Evolutionary conservation across 1,284 basidiomycete genomes (phyloP), one percentile per base, ranked within the genome.

Genomic region (Macrocystidia cucumis): DNA sequence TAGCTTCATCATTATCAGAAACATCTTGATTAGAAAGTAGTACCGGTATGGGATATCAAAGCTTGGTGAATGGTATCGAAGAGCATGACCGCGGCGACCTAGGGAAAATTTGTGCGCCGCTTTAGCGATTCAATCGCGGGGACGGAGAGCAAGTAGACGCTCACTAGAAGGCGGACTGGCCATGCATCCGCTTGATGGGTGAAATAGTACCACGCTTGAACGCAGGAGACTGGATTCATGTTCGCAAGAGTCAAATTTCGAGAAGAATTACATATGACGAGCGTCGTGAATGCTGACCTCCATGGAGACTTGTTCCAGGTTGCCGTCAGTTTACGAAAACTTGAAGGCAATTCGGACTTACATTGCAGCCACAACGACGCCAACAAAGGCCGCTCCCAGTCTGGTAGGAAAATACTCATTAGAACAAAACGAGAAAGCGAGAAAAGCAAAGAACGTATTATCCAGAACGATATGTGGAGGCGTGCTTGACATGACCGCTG

Each of bases 181-280:
- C 67, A 72, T 29, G 46, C 44, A 45, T 76, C 72, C n/a, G 48
- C 58, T 37, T 67, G 63, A 49, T 76, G 73, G 7, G 52, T 57
- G 38, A 54, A 78, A 45, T 77, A 78, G 43, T 65, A 76, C 59
- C 62, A 74, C 3, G 67, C 62, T 48, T 79, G 76, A 19, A 74
- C 56, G 35, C 65, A 63, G 3, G 74, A 72, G 16, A 74, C 76
- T 78, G 16, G 25, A 5, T 12, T 4, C 27, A 21, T 17, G 18
- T 25, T 32, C 7, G 26, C 16, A 21, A 34, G n/a, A 30, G 9
- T 30, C 24, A 43, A n/a, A 36, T 29, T n/a, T 23, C n/a, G 9
- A 9, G 7, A 12, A 19, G n/a, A n/a, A n/a, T n/a, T n/a, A n/a
- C n/a, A n/a, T n/a, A n/a, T n/a, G n/a, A n/a, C n/a, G n/a, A n/a